These are phyloP conservation scores for Bacidia gigantensis DNA, from an alignment of 495 filamentous ascomycete species.

Conservation along the genomic window DNA sequence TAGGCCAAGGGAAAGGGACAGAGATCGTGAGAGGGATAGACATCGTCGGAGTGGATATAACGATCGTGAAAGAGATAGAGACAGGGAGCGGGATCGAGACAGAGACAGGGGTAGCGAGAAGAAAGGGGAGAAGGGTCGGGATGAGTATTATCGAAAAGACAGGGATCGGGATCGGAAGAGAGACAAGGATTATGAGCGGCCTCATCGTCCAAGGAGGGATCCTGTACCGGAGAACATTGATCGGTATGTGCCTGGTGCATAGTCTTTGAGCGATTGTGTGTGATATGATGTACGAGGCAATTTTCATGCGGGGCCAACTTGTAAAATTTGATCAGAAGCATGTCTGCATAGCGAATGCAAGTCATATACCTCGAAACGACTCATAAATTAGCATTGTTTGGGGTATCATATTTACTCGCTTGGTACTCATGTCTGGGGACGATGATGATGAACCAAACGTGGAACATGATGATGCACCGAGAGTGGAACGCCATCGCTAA, in stretches of 20 bases:
- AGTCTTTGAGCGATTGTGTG: background rate
- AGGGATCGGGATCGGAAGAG: slow-evolving; percentile 11
- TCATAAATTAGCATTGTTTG: no score
- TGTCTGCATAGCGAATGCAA: no score
- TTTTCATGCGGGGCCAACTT: no score
- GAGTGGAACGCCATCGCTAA: background rate
- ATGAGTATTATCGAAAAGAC: background rate
- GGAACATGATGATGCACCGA: background rate
- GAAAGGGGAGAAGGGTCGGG: slow-evolving; percentile 19
- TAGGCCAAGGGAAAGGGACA: slow-evolving; percentile 19
- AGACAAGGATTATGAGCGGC: slow-evolving; percentile 5
- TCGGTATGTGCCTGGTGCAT: slow-evolving; percentile 35
- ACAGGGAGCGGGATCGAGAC: slow-evolving; percentile 25
- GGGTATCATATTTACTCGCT: no score
- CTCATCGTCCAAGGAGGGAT: slow-evolving; percentile 8
- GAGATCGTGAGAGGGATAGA: slow-evolving; percentile 21
- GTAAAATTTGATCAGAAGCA: no score
- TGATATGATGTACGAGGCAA: no score
- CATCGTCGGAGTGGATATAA: slow-evolving; percentile 20
- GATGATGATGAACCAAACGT: no score
- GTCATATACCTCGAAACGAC: no score
- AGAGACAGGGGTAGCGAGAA: slow-evolving; percentile 28
- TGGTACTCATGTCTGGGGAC: no score
- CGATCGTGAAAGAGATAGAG: slow-evolving; percentile 23
- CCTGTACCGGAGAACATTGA: slow-evolving; percentile 33